Percentiles rank a stretch among this genome's conserved stretches.
Evolutionary conservation across 2,329 filamentous ascomycete genomes (phyloP).

Genomic region (Blastomyces gilchristii): DNA sequence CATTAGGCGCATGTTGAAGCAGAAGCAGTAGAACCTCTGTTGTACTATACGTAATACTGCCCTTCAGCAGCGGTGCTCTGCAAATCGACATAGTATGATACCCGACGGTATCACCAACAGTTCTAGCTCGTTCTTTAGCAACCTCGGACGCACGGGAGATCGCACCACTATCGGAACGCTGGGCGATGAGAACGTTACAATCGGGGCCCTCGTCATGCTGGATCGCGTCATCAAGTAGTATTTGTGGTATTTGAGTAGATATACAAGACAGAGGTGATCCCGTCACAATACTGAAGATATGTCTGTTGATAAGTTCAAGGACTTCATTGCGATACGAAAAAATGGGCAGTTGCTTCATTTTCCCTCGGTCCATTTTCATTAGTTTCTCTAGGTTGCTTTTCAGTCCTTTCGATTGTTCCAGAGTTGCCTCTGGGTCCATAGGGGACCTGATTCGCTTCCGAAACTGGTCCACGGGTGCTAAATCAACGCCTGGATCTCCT

Average conservation of each 20-base stretch:
- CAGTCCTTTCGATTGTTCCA: not conserved
- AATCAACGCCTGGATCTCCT: not conserved
- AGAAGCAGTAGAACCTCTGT: conserved; percentile 40
- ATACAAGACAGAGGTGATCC: conserved; percentile 41
- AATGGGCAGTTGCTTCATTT: conserved; percentile 33
- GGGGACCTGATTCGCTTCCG: not conserved
- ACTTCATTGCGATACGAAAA: conserved; percentile 29
- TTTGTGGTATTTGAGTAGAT: conserved; percentile 44
- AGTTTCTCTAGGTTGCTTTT: conserved; percentile 5
- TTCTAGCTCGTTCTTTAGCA: conserved; percentile 37
- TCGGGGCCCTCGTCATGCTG: conserved; percentile 27
- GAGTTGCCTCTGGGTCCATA: not conserved
- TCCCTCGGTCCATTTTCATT: conserved; percentile 6
- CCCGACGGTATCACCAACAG: conserved; percentile 35
- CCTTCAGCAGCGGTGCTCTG: conserved; percentile 23
- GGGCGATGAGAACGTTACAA: conserved; percentile 44
- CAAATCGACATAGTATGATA: conserved; percentile 39
- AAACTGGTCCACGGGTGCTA: not conserved
- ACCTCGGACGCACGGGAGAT: conserved; percentile 39
- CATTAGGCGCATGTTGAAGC: conserved; percentile 33
- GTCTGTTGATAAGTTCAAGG: conserved; percentile 30
- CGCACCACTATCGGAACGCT: conserved; percentile 41
- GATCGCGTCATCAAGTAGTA: conserved; percentile 42
- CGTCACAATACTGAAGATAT: conserved; percentile 38
- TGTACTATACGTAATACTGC: conserved; percentile 42